Evolutionary conservation across 108 stramenopile genomes (phyloP).

Genomic region (Pseudonitzschia multiseries): DNA sequence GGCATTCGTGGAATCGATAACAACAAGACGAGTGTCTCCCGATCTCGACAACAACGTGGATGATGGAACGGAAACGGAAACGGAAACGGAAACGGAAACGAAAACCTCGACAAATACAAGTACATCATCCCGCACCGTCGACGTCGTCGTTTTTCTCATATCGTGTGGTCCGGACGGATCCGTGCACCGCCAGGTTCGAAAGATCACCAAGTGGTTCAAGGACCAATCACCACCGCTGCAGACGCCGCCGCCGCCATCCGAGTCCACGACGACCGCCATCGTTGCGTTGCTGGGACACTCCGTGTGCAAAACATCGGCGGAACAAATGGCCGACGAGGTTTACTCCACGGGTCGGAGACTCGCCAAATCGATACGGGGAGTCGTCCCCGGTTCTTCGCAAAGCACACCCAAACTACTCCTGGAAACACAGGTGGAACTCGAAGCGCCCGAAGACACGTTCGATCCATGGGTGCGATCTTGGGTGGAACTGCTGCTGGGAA

Average conservation of each 20-base stretch:
- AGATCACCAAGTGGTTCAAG: neutral
- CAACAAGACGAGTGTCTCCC: no score
- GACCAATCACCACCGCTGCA: neutral
- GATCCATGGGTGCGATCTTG: neutral
- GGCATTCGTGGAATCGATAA: neutral
- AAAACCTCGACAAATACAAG: no score
- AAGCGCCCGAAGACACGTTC: neutral
- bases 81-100: no score
- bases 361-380: neutral
- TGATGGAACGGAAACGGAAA: no score
- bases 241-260: neutral
- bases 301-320: conserved; percentile 5
- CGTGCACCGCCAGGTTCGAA: neutral
- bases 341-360: neutral
- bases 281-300: conserved; percentile 2
- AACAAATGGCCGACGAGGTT: conserved; percentile 18
- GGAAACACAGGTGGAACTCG: neutral
- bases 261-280: neutral
- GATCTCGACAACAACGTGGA: neutral
- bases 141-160: neutral
- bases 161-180: conserved; percentile 5
- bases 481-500: neutral
- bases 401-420: neutral
- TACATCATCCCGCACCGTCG: no score
- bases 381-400: neutral